Percentiles rank a stretch among this genome's conserved stretches.
These are phyloP conservation scores for Trichoderma atroviride DNA, from an alignment of 2,329 filamentous ascomycete species.

Conservation along the genomic window DNA sequence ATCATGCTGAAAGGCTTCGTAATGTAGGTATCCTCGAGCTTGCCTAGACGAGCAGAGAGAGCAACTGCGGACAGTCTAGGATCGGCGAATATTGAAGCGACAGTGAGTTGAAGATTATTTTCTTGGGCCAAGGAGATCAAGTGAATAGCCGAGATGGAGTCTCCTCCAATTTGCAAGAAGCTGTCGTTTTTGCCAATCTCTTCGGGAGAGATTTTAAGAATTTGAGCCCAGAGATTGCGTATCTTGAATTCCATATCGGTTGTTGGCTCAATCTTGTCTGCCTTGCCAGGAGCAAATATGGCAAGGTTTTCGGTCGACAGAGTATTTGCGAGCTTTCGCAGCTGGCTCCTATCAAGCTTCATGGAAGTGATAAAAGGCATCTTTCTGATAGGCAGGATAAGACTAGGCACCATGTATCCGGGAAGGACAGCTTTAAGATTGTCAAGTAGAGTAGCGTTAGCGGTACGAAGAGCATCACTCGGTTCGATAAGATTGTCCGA, in stretches of 20 bases:
- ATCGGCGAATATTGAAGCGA: conserved; percentile 16
- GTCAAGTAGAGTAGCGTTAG: conserved; percentile 2
- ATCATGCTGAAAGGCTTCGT: conserved; percentile 21
- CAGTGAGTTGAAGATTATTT: conserved; percentile 13
- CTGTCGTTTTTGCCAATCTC: conserved; percentile 34
- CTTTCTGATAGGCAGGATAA: conserved; percentile 27
- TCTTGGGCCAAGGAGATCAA: conserved; percentile 44
- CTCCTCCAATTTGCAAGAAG: conserved; percentile 39
- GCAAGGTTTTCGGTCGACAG: conserved; percentile 24
- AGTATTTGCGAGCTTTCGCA: conserved; percentile 1
- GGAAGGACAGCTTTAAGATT: conserved; percentile 26
- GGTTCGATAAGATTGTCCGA: conserved; percentile 1
- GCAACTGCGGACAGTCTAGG: conserved; percentile 12
- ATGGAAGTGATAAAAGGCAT: conserved; percentile 29
- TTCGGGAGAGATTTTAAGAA: conserved; percentile 36
- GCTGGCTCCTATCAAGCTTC: conserved; percentile 27
- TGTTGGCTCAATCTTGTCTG: conserved; percentile 28
- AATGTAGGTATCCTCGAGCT: neutral
- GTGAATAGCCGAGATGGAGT: conserved; percentile 50
- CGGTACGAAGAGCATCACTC: neutral
- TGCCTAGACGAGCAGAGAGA: neutral
- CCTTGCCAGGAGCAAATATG: conserved; percentile 5
- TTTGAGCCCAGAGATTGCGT: conserved; percentile 36
- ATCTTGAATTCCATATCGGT: conserved; percentile 27
- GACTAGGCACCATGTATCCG: conserved; percentile 30